Evolutionary conservation across 2,329 filamentous ascomycete genomes (phyloP).

Genomic region (Pseudonectria foliicola): DNA sequence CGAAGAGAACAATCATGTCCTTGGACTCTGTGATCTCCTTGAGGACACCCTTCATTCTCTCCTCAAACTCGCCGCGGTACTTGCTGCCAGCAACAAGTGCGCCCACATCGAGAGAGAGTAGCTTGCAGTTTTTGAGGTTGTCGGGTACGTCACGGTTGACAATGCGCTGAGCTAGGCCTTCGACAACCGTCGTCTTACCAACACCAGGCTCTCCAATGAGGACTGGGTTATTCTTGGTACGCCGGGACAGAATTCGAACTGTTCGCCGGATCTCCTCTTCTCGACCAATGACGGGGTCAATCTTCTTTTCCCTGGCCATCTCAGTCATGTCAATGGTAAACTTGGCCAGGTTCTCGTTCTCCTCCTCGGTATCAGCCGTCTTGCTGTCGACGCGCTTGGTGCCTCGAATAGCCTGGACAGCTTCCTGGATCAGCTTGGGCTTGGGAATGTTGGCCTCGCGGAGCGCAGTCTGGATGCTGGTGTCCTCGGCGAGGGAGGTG

Average conservation of each 20-base stretch:
- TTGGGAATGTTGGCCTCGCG: constrained; percentile 89
- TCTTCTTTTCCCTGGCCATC: constrained; percentile 93
- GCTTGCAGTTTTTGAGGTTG: constrained; percentile 86
- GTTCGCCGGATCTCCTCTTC: constrained; percentile 94
- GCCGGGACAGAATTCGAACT: constrained; percentile 81
- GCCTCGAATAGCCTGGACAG: constrained; percentile 85
- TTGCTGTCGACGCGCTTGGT: constrained; percentile 93
- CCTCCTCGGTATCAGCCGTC: constrained; percentile 85
- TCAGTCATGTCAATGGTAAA: constrained; percentile 99
- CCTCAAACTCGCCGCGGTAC: constrained; percentile 96
- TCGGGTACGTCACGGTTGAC: constrained; percentile 95
- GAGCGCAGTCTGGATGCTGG: constrained; percentile 63
- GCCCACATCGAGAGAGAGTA: constrained; percentile 92
- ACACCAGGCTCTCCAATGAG: constrained; percentile 97
- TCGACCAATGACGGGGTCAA: constrained; percentile 92
- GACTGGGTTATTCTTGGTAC: constrained; percentile 98
- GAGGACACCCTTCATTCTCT: constrained; percentile 97
- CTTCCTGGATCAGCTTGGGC: constrained; percentile 79
- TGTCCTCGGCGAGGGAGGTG: constrained; percentile 72
- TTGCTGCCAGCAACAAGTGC: constrained; percentile 95
- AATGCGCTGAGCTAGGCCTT: constrained; percentile 90
- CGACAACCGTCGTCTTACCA: constrained; percentile 95
- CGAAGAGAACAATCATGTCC: constrained; percentile 95
- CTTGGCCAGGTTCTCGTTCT: constrained; percentile 93
- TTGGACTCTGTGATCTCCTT: constrained; percentile 95